Evolutionary conservation across 1,284 basidiomycete genomes (phyloP).

Genomic region (Fomitopsis palustris): DNA sequence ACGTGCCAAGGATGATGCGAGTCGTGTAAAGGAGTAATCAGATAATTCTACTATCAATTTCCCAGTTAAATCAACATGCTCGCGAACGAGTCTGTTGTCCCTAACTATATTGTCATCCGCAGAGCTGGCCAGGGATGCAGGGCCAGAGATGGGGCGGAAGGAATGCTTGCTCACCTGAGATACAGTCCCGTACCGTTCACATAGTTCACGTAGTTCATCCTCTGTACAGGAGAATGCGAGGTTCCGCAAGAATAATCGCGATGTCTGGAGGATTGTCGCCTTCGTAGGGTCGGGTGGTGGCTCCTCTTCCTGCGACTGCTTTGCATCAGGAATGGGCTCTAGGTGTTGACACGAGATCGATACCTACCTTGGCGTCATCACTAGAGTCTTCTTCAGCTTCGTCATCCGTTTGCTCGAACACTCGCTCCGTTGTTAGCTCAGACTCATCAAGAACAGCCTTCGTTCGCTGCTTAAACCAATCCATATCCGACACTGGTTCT

Average conservation of each 20-base stretch:
- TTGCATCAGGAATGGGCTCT: neutral
- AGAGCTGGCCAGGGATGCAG: too few species aligned
- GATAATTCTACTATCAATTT: conserved; percentile 53
- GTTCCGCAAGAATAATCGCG: conserved; percentile 90
- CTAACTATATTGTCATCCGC: conserved; percentile 41
- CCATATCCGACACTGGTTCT: conserved; percentile 54
- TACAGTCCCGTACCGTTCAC: conserved; percentile 70
- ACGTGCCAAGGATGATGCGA: neutral
- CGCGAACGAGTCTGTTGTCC: conserved; percentile 42
- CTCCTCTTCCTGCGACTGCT: conserved; percentile 1
- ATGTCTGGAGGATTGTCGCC: conserved; percentile 72
- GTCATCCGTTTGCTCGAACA: conserved; percentile 59
- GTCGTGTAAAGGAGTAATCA: conserved; percentile 20
- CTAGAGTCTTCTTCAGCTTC: conserved; percentile 35
- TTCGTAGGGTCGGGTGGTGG: conserved; percentile 40
- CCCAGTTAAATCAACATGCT: conserved; percentile 59
- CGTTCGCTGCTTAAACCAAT: conserved; percentile 74
- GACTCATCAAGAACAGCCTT: conserved; percentile 42
- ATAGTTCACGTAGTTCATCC: conserved; percentile 67
- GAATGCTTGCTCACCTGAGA: conserved; percentile 58
- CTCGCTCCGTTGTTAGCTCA: conserved; percentile 36
- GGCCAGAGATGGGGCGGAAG: neutral
- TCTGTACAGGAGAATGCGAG: conserved; percentile 83
- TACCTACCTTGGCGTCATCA: conserved; percentile 8
- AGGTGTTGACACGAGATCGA: neutral